phyloP scores from a whole-genome alignment of 2,329 filamentous ascomycete genomes.

The Incumbomyces delicatus region DNA sequence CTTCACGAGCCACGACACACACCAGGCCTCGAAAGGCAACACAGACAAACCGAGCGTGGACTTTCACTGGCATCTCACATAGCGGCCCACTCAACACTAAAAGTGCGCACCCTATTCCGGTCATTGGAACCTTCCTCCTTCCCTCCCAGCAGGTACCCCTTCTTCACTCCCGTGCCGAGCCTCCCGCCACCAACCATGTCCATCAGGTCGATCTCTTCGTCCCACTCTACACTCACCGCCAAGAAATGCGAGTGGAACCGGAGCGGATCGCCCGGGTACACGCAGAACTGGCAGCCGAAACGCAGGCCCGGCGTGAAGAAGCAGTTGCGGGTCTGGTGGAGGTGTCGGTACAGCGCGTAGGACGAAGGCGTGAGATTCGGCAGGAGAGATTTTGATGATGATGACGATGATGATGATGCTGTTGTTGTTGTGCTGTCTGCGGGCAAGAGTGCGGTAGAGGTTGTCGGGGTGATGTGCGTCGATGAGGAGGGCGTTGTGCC shows the following conservation, averaged over 20 bases:
- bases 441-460: slow-evolving; percentile 38
- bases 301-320: slow-evolving; percentile 86
- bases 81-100: slow-evolving; percentile 87
- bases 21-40: too few species aligned
- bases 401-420: slow-evolving; percentile 12
- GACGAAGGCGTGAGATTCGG: slow-evolving; percentile 36
- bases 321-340: slow-evolving; percentile 64
- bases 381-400: slow-evolving; percentile 19
- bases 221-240: slow-evolving; percentile 74
- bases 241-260: slow-evolving; percentile 94
- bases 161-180: slow-evolving; percentile 90
- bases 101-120: slow-evolving; percentile 50
- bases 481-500: slow-evolving; percentile 1
- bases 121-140: slow-evolving; percentile 30
- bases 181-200: slow-evolving; percentile 79
- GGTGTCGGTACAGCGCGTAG: slow-evolving; percentile 68
- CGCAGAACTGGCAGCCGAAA: slow-evolving; percentile 88
- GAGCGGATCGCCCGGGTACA: slow-evolving; percentile 89
- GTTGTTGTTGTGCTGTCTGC: slow-evolving; percentile 19
- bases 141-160: slow-evolving; percentile 80
- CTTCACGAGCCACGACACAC: too few species aligned
- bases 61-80: slow-evolving; percentile 49
- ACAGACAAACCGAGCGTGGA: too few species aligned
- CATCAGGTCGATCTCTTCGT: slow-evolving; percentile 73
- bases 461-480: slow-evolving; percentile 40